Conservation (phyloP, 208 protist species). For the Leishmania gerbilli region DNA sequence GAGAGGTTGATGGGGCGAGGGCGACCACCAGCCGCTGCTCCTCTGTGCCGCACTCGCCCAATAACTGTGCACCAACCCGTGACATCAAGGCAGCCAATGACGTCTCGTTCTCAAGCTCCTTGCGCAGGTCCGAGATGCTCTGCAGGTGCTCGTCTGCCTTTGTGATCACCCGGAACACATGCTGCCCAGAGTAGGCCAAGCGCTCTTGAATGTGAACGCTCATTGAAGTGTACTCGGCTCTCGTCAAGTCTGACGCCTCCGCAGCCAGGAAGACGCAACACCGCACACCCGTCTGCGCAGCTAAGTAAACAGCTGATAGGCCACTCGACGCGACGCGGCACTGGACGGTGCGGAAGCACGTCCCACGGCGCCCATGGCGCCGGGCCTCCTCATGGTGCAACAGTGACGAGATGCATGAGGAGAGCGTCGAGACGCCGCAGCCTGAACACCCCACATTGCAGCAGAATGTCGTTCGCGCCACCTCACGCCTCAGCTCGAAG, state of each 20-base stretch:
- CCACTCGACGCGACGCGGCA: constrained; percentile 26
- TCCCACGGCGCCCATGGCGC: not conserved
- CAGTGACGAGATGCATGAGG: constrained; percentile 8
- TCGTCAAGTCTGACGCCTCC: constrained; percentile 44
- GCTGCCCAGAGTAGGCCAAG: constrained; percentile 24
- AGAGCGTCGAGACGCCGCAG: constrained; percentile 23
- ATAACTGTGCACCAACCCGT: not conserved
- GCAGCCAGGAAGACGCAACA: constrained; percentile 45
- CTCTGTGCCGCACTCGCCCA: constrained; percentile 11
- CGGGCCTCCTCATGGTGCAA: not conserved
- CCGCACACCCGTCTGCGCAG: constrained; percentile 32
- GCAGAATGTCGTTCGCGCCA: constrained; percentile 20
- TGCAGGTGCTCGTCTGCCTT: constrained; percentile 58
- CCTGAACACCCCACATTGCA: constrained; percentile 25
- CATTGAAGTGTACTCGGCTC: constrained; percentile 34
- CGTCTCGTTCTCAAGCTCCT: not conserved
- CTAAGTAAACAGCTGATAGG: constrained; percentile 36
- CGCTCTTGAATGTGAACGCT: constrained; percentile 31
- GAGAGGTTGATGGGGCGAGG: constrained; percentile 20
- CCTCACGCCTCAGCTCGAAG: constrained; percentile 48
- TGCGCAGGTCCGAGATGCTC: not conserved
- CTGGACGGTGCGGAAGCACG: constrained; percentile 26
- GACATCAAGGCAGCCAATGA: constrained; percentile 2
- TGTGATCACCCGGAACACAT: constrained; percentile 44
- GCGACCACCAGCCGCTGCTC: constrained; percentile 18